phyloP scores from a whole-genome alignment of 495 filamentous ascomycete species.

The Darksidea phi region DNA sequence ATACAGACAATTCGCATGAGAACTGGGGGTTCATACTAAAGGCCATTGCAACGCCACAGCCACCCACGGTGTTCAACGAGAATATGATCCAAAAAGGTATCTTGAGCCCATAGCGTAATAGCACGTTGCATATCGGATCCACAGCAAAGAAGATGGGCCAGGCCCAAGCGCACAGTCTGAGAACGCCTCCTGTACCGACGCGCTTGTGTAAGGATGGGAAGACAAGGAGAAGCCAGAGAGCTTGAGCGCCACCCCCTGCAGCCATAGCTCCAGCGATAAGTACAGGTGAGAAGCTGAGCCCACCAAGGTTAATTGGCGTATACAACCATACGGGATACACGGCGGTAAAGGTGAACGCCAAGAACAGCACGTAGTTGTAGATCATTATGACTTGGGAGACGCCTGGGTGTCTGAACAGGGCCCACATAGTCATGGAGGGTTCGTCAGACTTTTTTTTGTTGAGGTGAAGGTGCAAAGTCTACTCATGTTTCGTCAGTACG shows the following conservation, averaged over 20 bases:
- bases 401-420: conserved; percentile 60
- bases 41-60: conserved; percentile 63
- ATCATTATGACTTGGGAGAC: conserved; percentile 61
- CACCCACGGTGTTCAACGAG: conserved; percentile 45
- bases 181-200: conserved; percentile 60
- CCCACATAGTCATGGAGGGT: conserved; percentile 49
- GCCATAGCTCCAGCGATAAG: conserved; percentile 62
- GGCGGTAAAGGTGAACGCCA: conserved; percentile 65
- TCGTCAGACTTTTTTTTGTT: conserved; percentile 35
- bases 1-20: conserved; percentile 2
- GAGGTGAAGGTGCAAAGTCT: conserved; percentile 37
- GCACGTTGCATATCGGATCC: conserved; percentile 53
- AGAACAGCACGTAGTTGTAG: conserved; percentile 60
- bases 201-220: conserved; percentile 61
- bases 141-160: conserved; percentile 60
- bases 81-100: conserved; percentile 57
- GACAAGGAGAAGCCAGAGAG: conserved; percentile 61
- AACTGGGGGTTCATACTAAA: conserved; percentile 49
- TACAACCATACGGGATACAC: conserved; percentile 63
- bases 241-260: conserved; percentile 59
- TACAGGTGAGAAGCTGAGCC: conserved; percentile 57
- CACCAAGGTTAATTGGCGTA: conserved; percentile 55
- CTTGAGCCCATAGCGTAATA: conserved; percentile 48
- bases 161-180: conserved; percentile 52
- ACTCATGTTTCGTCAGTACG: conserved; percentile 1